Conservation (phyloP, 192 early-diverging fungal species). For the Backusella westeae region DNA sequence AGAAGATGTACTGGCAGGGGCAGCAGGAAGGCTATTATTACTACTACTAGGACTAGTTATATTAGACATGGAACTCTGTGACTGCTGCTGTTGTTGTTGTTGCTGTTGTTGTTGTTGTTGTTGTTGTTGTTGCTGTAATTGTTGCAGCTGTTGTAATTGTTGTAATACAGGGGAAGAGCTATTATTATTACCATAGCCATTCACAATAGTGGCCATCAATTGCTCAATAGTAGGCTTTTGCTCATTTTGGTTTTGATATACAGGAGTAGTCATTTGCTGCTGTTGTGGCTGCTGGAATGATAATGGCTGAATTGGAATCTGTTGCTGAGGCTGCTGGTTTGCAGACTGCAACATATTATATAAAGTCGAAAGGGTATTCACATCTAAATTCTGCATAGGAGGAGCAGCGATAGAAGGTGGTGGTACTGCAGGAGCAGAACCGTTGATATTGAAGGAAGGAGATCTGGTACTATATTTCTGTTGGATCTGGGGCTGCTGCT, state of each 20-base stretch:
- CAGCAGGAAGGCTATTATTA: neutral
- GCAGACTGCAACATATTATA: conserved; percentile 8
- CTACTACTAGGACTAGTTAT: neutral
- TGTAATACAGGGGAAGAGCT: neutral
- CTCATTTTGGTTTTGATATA: neutral
- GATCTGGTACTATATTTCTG: neutral
- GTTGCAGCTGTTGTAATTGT: neutral
- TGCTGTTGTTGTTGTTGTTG: neutral
- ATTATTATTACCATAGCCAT: conserved; percentile 2
- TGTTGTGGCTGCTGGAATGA: neutral
- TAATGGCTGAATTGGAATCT: neutral
- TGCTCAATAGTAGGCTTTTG: neutral
- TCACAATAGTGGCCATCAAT: conserved; percentile 3
- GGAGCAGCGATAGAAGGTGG: neutral
- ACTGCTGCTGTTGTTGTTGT: neutral
- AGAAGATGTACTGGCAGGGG: neutral
- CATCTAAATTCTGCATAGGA: neutral
- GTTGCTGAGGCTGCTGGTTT: conserved; percentile 2
- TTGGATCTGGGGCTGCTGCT: neutral
- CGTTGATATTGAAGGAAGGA: neutral
- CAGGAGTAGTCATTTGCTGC: neutral
- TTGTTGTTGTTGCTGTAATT: neutral
- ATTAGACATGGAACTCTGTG: neutral
- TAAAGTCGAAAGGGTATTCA: conserved; percentile 18
- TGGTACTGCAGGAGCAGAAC: neutral